Evolutionary conservation across 768 basidiomycete species (phyloP).

Genomic region (Multifurca ochricompacta): DNA sequence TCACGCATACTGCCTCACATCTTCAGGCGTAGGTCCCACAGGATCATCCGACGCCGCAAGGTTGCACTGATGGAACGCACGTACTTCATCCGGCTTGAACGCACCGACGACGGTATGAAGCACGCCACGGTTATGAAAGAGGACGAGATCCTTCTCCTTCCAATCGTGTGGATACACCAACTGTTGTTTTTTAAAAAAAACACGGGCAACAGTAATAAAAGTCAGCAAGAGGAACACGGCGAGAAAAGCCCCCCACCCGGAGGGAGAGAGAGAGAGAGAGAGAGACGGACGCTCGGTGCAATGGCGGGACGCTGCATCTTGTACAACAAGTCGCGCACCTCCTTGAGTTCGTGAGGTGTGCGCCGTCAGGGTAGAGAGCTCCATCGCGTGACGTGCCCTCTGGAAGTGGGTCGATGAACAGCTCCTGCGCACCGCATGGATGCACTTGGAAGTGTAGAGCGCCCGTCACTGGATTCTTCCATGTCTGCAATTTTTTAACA

Average conservation of each 20-base stretch:
- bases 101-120: conserved; percentile 75
- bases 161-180: conserved; percentile 88
- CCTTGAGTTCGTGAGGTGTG: conserved; percentile 62
- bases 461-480: conserved; percentile 89
- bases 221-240: neutral
- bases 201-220: no score
- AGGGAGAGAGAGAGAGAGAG: neutral
- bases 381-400: conserved; percentile 46
- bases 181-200: conserved; percentile 31
- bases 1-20: conserved; percentile 54
- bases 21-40: conserved; percentile 56
- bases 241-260: no score
- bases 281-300: conserved; percentile 51
- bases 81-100: conserved; percentile 57
- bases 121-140: conserved; percentile 84
- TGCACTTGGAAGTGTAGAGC: conserved; percentile 86
- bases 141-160: conserved; percentile 65
- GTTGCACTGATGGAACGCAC: conserved; percentile 82
- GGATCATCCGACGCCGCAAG: conserved; percentile 76
- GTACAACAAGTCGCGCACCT: conserved; percentile 70
- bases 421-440: conserved; percentile 62
- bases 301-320: conserved; percentile 87
- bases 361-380: conserved; percentile 79
- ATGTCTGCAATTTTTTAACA: no score
- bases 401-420: conserved; percentile 69